These are phyloP conservation scores for Platismatia glauca DNA, from an alignment of 495 filamentous ascomycete genomes.

Conservation along the genomic window DNA sequence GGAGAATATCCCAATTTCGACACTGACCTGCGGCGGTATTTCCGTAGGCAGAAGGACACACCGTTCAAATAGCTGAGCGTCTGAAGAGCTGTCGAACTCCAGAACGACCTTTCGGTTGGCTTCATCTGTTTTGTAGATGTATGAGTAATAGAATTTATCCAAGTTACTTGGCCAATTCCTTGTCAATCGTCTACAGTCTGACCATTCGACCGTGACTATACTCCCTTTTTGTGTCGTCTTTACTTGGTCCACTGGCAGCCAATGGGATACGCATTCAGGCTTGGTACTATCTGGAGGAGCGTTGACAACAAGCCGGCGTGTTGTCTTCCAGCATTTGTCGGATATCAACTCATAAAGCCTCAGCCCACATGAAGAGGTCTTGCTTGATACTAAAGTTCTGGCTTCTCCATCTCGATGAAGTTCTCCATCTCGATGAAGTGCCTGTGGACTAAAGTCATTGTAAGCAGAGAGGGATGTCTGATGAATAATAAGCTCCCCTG, in stretches of 20 bases:
- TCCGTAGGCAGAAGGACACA: conserved; percentile 16
- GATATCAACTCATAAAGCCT: conserved; percentile 15
- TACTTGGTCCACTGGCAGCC: conserved; percentile 14
- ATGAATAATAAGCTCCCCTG: conserved; percentile 17
- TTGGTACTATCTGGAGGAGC: conserved; percentile 15
- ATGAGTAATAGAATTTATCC: conserved; percentile 12
- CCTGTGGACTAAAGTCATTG: conserved; percentile 2
- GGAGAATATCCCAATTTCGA: not conserved
- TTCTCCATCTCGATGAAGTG: not conserved
- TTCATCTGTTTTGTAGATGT: conserved; percentile 11
- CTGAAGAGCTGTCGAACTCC: conserved; percentile 4
- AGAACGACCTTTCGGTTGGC: conserved; percentile 16
- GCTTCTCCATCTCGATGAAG: not conserved
- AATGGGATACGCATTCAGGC: conserved; percentile 13
- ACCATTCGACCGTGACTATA: conserved; percentile 17
- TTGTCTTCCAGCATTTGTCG: conserved; percentile 16
- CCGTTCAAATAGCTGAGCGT: conserved; percentile 9
- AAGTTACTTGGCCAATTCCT: conserved; percentile 5
- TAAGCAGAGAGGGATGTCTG: conserved; percentile 12
- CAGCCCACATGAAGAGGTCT: conserved; percentile 15
- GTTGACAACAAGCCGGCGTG: conserved; percentile 16
- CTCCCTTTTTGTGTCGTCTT: conserved; percentile 6
- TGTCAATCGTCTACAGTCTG: conserved; percentile 14
- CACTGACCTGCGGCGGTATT: conserved; percentile 12
- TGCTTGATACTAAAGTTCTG: not conserved